Evolutionary conservation across 2,329 filamentous ascomycete species (phyloP), one percentile per base, ranked within the genome.

Genomic region (Claviceps sp.): DNA sequence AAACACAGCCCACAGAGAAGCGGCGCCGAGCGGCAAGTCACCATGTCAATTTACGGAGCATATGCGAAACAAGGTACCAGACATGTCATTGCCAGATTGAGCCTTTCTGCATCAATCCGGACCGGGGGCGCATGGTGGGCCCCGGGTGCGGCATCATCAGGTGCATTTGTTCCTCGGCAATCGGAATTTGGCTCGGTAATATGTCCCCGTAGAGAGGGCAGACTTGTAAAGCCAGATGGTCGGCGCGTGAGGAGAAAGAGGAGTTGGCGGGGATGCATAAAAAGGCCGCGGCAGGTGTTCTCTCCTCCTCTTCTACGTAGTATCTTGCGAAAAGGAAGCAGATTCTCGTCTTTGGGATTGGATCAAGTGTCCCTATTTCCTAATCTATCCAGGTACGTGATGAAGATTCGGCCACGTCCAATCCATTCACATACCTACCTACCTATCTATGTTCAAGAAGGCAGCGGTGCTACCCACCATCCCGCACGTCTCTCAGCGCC

Each of bases 81-180:
- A 49, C 47, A 40, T 13, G 37, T 5, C 47, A 16, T 49, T 13
- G 41, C 20, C 50, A n/a, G 40, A 51, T 46, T 24, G 37, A 47
- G 41, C 30, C 30, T 46, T 18, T 20, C n/a, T 34, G 14, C 30
- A 22, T 20, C 11, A 8, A n/a, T 26, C 22, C 41, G 11, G 22
- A 18, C 16, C 38, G 2, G 43, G 48, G 48, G 48, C n/a, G 16
- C 26, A 41, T 41, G 47, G 37, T 41, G 51, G 47, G 30, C 46
- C 37, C 42, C 16, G 22, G 51, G 41, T 34, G 9, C 9, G 40
- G 40, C 18, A 42, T 18, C 9, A 47, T 50, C 44, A 44, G 48
- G 48, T 48, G 48, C 20, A 18, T 43, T 47, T 51, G 44, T 48
- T 9, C 52, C 48, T 53, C 38, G 48, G 48, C 52, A 48, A 47